phyloP scores from a whole-genome alignment of 2,329 filamentous ascomycete species.

The Aureobasidium sp. region DNA sequence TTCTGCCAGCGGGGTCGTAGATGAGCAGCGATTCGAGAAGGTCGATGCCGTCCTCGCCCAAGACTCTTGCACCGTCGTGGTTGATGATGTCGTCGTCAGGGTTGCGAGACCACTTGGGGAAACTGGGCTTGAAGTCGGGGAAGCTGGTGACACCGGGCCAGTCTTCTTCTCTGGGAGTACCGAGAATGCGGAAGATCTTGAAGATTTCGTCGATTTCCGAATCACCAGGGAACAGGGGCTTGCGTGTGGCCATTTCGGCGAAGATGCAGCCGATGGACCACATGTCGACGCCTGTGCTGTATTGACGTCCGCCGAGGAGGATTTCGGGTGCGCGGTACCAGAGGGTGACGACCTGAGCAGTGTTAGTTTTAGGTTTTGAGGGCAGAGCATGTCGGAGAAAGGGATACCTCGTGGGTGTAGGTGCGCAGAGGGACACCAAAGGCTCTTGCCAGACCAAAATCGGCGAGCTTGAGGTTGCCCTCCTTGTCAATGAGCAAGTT shows the following conservation, averaged over 20 bases:
- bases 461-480: constrained; percentile 82
- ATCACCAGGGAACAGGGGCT: constrained; percentile 85
- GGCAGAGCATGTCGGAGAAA: neutral
- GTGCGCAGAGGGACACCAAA: constrained; percentile 87
- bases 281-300: constrained; percentile 92
- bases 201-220: constrained; percentile 93
- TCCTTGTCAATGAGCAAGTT: constrained; percentile 93
- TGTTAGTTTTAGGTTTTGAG: neutral
- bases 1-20: constrained; percentile 78
- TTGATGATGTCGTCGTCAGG: constrained; percentile 57
- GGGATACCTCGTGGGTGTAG: constrained; percentile 72
- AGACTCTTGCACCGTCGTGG: constrained; percentile 36
- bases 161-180: constrained; percentile 70
- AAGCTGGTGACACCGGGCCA: constrained; percentile 95
- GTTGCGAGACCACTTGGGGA: constrained; percentile 82
- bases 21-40: constrained; percentile 65
- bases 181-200: constrained; percentile 78
- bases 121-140: constrained; percentile 86
- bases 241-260: constrained; percentile 91
- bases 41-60: constrained; percentile 65
- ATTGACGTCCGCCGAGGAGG: constrained; percentile 80
- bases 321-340: constrained; percentile 93
- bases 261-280: constrained; percentile 94
- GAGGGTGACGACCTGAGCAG: constrained; percentile 65
- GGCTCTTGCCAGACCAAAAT: constrained; percentile 87